A percentile compares a stretch with the other conserved stretches of the same genome.
phyloP scores from a whole-genome alignment of 2,329 filamentous ascomycete genomes.

The Claviceps sp. region DNA sequence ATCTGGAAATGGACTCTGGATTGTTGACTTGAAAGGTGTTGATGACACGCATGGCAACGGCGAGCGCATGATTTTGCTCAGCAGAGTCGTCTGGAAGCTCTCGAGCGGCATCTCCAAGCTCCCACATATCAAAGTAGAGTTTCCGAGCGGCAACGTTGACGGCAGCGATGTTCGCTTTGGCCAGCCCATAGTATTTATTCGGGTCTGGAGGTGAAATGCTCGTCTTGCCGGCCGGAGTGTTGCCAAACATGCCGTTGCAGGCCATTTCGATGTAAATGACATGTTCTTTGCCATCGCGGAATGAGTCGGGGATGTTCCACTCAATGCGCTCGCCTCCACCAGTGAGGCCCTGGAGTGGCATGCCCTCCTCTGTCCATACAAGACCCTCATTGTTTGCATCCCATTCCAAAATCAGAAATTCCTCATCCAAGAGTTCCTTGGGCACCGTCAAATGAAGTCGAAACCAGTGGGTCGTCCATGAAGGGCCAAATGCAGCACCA shows the following conservation, averaged over 20 bases:
- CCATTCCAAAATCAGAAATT: constrained; percentile 91
- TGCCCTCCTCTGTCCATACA: constrained; percentile 83
- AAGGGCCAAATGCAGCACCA: constrained; percentile 75
- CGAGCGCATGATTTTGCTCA: constrained; percentile 75
- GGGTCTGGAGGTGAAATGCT: constrained; percentile 78
- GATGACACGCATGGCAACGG: constrained; percentile 78
- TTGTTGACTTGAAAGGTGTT: constrained; percentile 75
- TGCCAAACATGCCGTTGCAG: constrained; percentile 97
- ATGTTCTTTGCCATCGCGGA: constrained; percentile 75
- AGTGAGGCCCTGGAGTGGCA: constrained; percentile 80
- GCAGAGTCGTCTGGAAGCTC: constrained; percentile 83
- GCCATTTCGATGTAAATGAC: constrained; percentile 96
- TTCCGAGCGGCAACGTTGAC: constrained; percentile 76
- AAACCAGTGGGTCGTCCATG: constrained; percentile 98
- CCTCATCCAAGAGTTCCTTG: constrained; percentile 54
- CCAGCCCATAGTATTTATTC: constrained; percentile 67
- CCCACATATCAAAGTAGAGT: constrained; percentile 88
- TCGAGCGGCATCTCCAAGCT: constrained; percentile 80
- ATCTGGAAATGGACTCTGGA: constrained; percentile 63
- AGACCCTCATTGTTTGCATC: constrained; percentile 90
- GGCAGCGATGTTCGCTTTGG: constrained; percentile 72
- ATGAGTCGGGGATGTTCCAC: constrained; percentile 76
- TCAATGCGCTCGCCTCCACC: constrained; percentile 79
- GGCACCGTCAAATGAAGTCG: constrained; percentile 70
- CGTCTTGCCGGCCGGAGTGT: constrained; percentile 62